Percentiles rank a stretch among this genome's conserved stretches.
Conservation (phyloP, 164 flowering plant species). For the Nymphaea thermarum region DNA sequence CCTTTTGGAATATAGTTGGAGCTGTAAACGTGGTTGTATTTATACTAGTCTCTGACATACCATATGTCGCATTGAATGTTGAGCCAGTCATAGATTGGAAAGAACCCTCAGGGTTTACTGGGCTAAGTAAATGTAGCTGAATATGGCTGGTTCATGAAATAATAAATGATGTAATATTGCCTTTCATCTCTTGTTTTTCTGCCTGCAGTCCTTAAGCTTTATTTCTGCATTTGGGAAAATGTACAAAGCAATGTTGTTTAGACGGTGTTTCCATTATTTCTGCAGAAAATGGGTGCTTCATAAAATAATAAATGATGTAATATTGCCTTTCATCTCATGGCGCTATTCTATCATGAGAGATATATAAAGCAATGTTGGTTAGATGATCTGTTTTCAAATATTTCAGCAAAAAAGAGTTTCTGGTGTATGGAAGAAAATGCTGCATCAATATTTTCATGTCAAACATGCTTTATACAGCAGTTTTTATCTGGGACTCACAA, state of each 20-base stretch:
- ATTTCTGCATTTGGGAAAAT: too few relatives aligned
- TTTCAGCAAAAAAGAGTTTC: too few relatives aligned
- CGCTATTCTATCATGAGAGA: too few relatives aligned
- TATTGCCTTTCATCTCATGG: neutral
- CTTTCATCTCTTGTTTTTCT: neutral
- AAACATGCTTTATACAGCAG: too few relatives aligned
- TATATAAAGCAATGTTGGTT: too few relatives aligned
- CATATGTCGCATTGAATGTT: neutral
- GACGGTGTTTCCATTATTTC: too few relatives aligned
- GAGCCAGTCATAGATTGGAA: neutral
- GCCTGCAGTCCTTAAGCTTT: neutral
- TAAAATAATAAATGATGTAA: neutral
- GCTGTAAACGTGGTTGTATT: slow-evolving; percentile 1
- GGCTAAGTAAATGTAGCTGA: neutral
- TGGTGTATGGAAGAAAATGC: too few relatives aligned
- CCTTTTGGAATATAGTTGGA: neutral
- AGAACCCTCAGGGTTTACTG: neutral
- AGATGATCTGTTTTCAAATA: too few relatives aligned
- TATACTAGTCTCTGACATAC: neutral
- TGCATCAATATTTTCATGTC: too few relatives aligned
- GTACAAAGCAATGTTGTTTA: too few relatives aligned
- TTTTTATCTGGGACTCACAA: too few relatives aligned
- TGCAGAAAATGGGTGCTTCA: too few relatives aligned
- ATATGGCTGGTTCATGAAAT: neutral
- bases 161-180: slow-evolving; percentile 6